phyloP scores from a whole-genome alignment of 164 flowering plant genomes.

The Aristolochia contorta region DNA sequence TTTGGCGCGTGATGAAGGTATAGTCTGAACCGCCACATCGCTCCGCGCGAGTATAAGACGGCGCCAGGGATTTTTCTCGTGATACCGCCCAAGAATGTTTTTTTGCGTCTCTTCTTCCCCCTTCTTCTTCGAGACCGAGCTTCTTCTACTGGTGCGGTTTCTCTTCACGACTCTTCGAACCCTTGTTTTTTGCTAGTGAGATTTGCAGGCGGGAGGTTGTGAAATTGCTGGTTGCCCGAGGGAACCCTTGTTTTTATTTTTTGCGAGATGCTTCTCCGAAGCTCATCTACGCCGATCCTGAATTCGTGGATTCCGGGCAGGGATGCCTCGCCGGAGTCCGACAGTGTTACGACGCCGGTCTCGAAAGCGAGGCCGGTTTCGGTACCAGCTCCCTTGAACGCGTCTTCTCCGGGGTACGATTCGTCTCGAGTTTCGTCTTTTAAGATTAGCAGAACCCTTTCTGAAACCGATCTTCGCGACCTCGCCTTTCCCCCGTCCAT shows the following conservation, averaged over 20 bases:
- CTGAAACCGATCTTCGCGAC: conserved; percentile 36
- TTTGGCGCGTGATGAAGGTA: too few species aligned
- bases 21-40: too few species aligned
- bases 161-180: too few species aligned
- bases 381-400: background rate
- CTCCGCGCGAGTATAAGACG: too few species aligned
- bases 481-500: conserved; percentile 1
- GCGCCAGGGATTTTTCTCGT: too few species aligned
- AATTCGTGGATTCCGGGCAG: conserved; percentile 21
- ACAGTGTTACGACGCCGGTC: background rate
- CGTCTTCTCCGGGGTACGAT: background rate
- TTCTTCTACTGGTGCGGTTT: too few species aligned
- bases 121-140: too few species aligned
- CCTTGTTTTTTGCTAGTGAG: too few species aligned
- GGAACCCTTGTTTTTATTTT: background rate
- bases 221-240: too few species aligned
- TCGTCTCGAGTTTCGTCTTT: conserved; percentile 10
- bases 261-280: conserved; percentile 19
- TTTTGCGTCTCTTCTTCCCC: too few species aligned
- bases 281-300: conserved; percentile 20
- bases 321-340: conserved; percentile 6
- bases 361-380: background rate
- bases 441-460: conserved; percentile 28
- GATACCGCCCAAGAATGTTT: too few species aligned
- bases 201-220: too few species aligned